phyloP scores from a whole-genome alignment of 129 eudicot genomes.

The carrot (Daucus carota) region DH1_v3.0 NC_030389.2:9173501-9174000 shows the following conservation, averaged over 20 bases:
- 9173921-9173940: too few relatives aligned
- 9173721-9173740: constrained; percentile 2
- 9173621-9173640: neutral
- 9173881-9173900: too few relatives aligned
- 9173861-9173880: too few relatives aligned
- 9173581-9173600: constrained; percentile 62
- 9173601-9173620: neutral
- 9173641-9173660: neutral
- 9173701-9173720: neutral
- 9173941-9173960: too few relatives aligned
- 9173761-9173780: neutral
- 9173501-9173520: constrained; percentile 91
- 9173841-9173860: too few relatives aligned
- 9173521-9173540: constrained; percentile 63
- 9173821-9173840: neutral
- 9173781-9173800: neutral
- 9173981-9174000: too few relatives aligned
- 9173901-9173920: too few relatives aligned
- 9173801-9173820: neutral
- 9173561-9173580: constrained; percentile 64
- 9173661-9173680: constrained; percentile 11
- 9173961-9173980: too few relatives aligned
- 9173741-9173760: neutral
- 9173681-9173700: neutral
- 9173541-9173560: constrained; percentile 70